Conservation (phyloP, 768 basidiomycete genomes). For the Mycena crocata region DNA sequence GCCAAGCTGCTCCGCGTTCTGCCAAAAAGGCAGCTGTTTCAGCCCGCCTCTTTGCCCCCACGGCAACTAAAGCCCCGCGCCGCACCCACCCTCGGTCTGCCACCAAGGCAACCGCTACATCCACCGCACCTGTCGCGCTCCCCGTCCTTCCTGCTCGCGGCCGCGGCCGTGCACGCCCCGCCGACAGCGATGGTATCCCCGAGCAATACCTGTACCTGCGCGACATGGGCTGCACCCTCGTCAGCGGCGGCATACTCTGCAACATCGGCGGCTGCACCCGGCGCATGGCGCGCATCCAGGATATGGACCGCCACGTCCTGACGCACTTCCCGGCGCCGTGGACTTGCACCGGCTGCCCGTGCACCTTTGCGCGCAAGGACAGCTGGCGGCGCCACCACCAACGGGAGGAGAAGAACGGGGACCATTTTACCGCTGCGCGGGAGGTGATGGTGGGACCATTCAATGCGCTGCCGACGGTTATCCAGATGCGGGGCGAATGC, state of each 20-base stretch:
- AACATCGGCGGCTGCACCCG: slow-evolving; percentile 3
- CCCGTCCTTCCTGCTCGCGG: not conserved
- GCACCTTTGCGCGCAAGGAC: not conserved
- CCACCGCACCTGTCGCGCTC: not conserved
- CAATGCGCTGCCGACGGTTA: not conserved
- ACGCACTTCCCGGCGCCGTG: not conserved
- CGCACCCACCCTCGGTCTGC: not conserved
- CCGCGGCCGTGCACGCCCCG: not conserved
- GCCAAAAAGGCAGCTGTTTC: not conserved
- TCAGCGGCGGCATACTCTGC: slow-evolving; percentile 3
- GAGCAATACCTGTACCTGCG: not conserved
- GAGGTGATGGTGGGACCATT: not conserved
- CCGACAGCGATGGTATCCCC: not conserved
- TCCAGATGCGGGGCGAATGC: not conserved
- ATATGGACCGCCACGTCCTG: slow-evolving; percentile 3
- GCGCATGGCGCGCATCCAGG: not conserved
- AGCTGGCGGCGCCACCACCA: not conserved
- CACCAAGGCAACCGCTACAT: not conserved
- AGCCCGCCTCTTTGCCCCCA: no score
- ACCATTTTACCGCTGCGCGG: not conserved
- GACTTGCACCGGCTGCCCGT: not conserved
- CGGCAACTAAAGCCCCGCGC: not conserved
- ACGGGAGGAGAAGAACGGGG: not conserved
- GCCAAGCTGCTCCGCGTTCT: not conserved
- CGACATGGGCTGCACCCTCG: not conserved